Percentiles rank a stretch among this genome's conserved stretches.
These are phyloP conservation scores for Crepidotus variabilis DNA, from an alignment of 768 basidiomycete species.

Conservation along the genomic window DNA sequence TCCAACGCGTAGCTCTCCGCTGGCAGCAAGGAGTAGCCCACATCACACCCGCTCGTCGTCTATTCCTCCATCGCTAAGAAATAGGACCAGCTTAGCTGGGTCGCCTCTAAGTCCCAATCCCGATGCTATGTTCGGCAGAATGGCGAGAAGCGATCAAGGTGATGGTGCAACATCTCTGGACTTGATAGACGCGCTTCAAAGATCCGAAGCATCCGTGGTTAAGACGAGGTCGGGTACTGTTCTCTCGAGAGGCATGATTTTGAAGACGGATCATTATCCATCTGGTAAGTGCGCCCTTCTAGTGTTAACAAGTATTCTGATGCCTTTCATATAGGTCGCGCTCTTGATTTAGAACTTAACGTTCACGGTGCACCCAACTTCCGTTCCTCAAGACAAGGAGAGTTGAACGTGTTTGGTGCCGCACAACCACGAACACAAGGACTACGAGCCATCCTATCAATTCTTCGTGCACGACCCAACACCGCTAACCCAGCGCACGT, in stretches of 20 bases:
- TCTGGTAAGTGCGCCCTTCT: constrained; percentile 43
- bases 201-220: constrained; percentile 70
- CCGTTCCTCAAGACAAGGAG: constrained; percentile 71
- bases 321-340: constrained; percentile 55
- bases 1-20: neutral
- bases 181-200: constrained; percentile 57
- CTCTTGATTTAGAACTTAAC: constrained; percentile 86
- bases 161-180: constrained; percentile 40
- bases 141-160: neutral
- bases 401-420: constrained; percentile 90
- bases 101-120: neutral
- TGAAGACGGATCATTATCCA: constrained; percentile 91
- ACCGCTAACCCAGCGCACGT: constrained; percentile 64
- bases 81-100: neutral
- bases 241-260: constrained; percentile 81
- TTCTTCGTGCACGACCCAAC: constrained; percentile 72
- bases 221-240: constrained; percentile 84
- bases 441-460: constrained; percentile 82
- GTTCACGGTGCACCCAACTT: constrained; percentile 97
- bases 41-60: constrained; percentile 19
- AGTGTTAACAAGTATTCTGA: neutral
- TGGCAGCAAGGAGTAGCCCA: neutral
- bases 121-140: neutral
- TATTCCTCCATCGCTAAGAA: constrained; percentile 15
- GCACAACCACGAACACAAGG: constrained; percentile 95